These are phyloP conservation scores for Oxytropis ochrocephala DNA, from an alignment of 306 rosid species.

Conservation along the genomic window DNA sequence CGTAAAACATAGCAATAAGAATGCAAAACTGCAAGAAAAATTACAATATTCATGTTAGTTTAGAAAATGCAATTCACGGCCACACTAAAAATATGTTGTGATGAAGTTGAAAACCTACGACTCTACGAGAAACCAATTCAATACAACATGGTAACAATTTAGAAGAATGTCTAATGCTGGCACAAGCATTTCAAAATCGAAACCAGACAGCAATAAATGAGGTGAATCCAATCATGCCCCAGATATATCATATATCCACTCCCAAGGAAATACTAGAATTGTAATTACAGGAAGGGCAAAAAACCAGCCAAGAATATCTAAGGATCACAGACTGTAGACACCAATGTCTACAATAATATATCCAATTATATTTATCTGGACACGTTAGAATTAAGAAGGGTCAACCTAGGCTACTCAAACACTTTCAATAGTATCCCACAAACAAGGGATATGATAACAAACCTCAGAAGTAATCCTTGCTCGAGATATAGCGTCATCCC, in stretches of 20 bases:
- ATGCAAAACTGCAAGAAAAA: constrained; percentile 1
- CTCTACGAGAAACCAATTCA: not conserved
- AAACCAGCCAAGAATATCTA: not conserved
- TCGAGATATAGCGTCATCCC: constrained; percentile 59
- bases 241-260: not conserved
- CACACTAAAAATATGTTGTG: not conserved
- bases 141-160: not conserved
- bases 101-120: not conserved
- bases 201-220: constrained; percentile 1
- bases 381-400: not conserved
- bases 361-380: constrained; percentile 6
- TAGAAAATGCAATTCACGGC: constrained; percentile 3
- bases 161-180: not conserved
- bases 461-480: constrained; percentile 83
- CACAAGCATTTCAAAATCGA: not conserved
- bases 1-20: not conserved
- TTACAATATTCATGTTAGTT: not conserved
- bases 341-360: not conserved
- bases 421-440: not conserved
- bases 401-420: not conserved
- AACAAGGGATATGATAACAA: constrained; percentile 12
- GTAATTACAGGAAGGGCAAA: not conserved
- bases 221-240: not conserved
- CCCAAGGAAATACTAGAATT: not conserved
- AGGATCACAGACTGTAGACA: not conserved